Percentiles rank a stretch among this genome's conserved stretches.
These are phyloP conservation scores for Grifola frondosa DNA, from an alignment of 1,284 basidiomycete species.

Conservation along the genomic window DNA sequence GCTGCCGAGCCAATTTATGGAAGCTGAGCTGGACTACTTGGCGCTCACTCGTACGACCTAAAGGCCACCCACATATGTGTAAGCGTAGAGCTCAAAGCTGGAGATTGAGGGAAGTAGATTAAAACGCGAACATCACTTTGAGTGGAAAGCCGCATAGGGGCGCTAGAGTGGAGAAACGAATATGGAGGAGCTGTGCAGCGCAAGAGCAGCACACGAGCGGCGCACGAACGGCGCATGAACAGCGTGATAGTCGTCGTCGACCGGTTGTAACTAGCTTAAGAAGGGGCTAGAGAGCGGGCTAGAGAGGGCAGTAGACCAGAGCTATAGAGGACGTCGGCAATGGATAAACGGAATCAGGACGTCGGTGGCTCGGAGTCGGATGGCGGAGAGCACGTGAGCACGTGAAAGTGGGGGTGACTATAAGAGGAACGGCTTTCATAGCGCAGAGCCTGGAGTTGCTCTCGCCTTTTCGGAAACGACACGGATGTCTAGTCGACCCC, in stretches of 20 bases:
- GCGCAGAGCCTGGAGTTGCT: too few relatives aligned
- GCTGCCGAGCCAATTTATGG: constrained; percentile 25
- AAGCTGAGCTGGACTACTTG: constrained; percentile 27
- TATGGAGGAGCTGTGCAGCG: neutral
- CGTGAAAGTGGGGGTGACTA: constrained; percentile 4
- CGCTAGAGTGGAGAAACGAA: too few relatives aligned
- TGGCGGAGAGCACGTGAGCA: constrained; percentile 1
- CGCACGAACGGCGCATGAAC: too few relatives aligned
- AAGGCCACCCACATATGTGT: too few relatives aligned
- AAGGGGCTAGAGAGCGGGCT: neutral
- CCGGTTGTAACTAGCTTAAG: too few relatives aligned
- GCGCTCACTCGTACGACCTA: constrained; percentile 20
- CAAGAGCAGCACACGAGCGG: neutral
- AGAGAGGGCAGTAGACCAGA: neutral
- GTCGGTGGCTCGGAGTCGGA: neutral
- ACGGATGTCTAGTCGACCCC: neutral
- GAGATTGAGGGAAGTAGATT: too few relatives aligned
- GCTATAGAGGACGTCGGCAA: neutral
- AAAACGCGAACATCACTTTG: constrained; percentile 21
- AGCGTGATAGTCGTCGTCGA: too few relatives aligned
- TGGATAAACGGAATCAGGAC: neutral
- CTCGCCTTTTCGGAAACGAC: constrained; percentile 10
- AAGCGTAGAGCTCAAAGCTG: too few relatives aligned
- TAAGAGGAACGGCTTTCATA: neutral
- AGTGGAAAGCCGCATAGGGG: constrained; percentile 24